Conservation (phyloP, 106 monocot genomes). For the Apostasia ramifera region DNA sequence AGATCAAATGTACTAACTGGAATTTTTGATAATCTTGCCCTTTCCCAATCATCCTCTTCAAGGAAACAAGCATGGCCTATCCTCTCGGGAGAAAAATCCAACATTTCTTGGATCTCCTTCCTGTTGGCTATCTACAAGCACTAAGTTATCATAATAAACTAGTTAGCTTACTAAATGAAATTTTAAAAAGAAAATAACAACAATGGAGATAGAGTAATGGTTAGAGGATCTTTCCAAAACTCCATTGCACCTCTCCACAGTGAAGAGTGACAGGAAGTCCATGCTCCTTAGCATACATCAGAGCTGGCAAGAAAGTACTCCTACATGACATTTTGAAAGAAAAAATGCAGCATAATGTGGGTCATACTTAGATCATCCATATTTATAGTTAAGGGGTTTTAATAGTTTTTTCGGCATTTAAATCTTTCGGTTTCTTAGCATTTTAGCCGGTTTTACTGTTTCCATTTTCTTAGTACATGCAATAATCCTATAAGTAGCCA, state of each 20-base stretch:
- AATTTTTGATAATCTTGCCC: conserved; percentile 51
- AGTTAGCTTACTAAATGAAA: conserved; percentile 16
- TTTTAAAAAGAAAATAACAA: neutral
- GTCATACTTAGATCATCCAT: too few relatives aligned
- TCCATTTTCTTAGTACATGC: too few relatives aligned
- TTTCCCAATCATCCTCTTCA: conserved; percentile 65
- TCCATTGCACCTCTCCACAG: conserved; percentile 66
- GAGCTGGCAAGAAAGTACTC: conserved; percentile 77
- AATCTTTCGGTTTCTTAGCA: too few relatives aligned
- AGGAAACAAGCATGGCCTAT: conserved; percentile 92
- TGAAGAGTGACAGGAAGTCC: conserved; percentile 84
- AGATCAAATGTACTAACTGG: conserved; percentile 42
- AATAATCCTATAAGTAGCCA: too few relatives aligned
- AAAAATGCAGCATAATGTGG: neutral
- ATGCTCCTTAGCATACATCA: conserved; percentile 68
- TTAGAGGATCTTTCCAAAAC: neutral
- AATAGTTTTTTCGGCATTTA: too few relatives aligned
- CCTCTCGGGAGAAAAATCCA: conserved; percentile 71
- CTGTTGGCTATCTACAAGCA: conserved; percentile 68
- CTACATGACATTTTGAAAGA: conserved; percentile 27
- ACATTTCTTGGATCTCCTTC: conserved; percentile 79
- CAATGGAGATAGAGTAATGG: neutral
- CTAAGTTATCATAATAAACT: conserved; percentile 29
- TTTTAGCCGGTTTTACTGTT: too few relatives aligned
- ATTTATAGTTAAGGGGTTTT: too few relatives aligned